Base-by-base conservation (phyloP, 73 alveolate genomes). In the Paramecium primaurelia region DNA sequence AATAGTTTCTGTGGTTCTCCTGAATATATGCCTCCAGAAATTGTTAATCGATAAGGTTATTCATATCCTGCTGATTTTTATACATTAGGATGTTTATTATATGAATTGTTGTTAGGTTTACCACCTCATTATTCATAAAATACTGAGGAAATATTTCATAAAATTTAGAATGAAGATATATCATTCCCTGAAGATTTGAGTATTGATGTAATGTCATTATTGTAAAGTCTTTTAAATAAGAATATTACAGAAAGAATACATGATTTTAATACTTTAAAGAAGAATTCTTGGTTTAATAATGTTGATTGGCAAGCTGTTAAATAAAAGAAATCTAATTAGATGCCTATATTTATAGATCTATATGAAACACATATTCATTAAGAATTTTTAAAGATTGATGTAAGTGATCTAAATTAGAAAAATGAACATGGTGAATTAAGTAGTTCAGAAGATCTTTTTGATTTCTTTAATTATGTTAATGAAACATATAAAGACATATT, bases 71-170 rank as follows among this genome's bases (percentile, higher is more conserved):
- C 94, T 7, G 98, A 95, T 47, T 95, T 93, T 54, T 95, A 95
- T 64, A 60, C 93, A 2, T 86, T 95, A 69, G 98, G 98, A 5
- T 86, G 95, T 6, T 69, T 95, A 28, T 54, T 95, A 25, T 95
- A 95, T 59, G 98, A 95, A 59, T 64, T 95, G 88, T 91, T 95
- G 6, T 59, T 71, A 18, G 98, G 98, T 7, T 59, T 95, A 7
- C 98, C 98, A 14, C 98, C 98, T n/a, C 93, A 92, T 83, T 95
- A 95, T 58, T 92, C 95, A 1, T 49, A 94, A 8, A 88, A 95
- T 71, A 93, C 92, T 22, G 88, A 93, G 38, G 83, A 90, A 8
- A 93, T 95, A 58, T 93, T 86, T 42, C 77, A 59, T 26, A 92
- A 93, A 45, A 95, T 95, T 25, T 22, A 86, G 30, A 88, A 93